Conservation (phyloP, 345 rosid genomes). For the Geranium brycei region DNA sequence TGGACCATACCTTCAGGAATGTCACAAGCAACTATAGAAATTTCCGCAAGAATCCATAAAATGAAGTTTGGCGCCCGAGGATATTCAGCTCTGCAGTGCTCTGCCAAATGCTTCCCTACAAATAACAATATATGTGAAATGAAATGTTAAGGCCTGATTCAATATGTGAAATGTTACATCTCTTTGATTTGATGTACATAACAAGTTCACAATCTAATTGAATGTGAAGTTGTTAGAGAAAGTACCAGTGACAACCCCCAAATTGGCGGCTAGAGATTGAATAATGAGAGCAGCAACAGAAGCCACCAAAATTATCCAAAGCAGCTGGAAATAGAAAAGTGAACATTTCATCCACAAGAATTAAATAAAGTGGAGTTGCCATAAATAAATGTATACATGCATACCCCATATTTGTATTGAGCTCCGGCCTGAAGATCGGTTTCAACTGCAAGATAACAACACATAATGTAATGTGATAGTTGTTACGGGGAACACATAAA, state of each 20-base stretch:
- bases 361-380: neutral
- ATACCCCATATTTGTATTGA: constrained; percentile 17
- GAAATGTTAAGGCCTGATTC: too few species aligned
- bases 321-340: constrained; percentile 9
- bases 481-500: neutral
- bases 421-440: constrained; percentile 28
- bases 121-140: too few species aligned
- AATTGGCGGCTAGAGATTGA: constrained; percentile 24
- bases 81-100: constrained; percentile 77
- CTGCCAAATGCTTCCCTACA: constrained; percentile 84
- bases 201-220: too few species aligned
- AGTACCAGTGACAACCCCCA: constrained; percentile 18
- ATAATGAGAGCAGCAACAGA: constrained; percentile 20
- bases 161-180: too few species aligned
- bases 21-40: constrained; percentile 84
- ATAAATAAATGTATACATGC: neutral
- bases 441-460: constrained; percentile 10
- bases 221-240: too few species aligned
- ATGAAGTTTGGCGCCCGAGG: constrained; percentile 63
- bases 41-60: constrained; percentile 82
- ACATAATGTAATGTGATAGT: neutral
- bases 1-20: constrained; percentile 62
- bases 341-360: neutral
- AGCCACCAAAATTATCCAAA: constrained; percentile 19
- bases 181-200: too few species aligned